phyloP scores from a whole-genome alignment of 1,139 yeast genomes.

The Diutina sp. region DNA sequence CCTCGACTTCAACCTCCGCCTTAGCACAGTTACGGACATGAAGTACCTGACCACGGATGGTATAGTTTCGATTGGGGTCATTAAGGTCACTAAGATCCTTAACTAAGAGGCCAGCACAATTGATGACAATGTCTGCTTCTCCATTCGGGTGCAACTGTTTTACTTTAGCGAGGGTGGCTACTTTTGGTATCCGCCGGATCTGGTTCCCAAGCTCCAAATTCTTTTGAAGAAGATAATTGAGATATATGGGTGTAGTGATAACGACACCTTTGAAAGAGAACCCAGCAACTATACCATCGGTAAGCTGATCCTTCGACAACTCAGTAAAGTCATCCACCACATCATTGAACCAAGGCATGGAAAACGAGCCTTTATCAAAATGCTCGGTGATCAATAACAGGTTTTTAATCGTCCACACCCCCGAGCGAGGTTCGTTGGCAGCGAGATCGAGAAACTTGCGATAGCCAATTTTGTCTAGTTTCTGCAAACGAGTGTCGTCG shows the following conservation, averaged over 20 bases:
- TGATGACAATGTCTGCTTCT: constrained; percentile 26
- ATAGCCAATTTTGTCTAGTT: constrained; percentile 28
- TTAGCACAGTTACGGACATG: constrained; percentile 13
- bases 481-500: constrained; percentile 7
- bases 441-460: constrained; percentile 20
- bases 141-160: constrained; percentile 3
- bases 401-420: constrained; percentile 25
- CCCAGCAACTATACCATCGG: constrained; percentile 27
- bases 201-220: constrained; percentile 24
- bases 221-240: constrained; percentile 29
- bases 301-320: background rate
- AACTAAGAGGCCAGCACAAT: constrained; percentile 31
- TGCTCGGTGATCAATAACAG: constrained; percentile 17
- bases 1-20: constrained; percentile 13
- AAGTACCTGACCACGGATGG: constrained; percentile 27
- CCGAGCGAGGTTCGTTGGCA: constrained; percentile 31
- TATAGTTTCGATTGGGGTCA: constrained; percentile 12
- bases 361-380: constrained; percentile 9
- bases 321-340: constrained; percentile 17
- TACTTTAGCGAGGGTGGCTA: constrained; percentile 7
- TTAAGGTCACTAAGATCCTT: constrained; percentile 8
- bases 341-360: constrained; percentile 34
- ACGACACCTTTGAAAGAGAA: constrained; percentile 33
- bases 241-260: constrained; percentile 35
- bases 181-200: constrained; percentile 14